Conservation (phyloP, 2,329 filamentous ascomycete species). For the Orbilia quercus region DNA sequence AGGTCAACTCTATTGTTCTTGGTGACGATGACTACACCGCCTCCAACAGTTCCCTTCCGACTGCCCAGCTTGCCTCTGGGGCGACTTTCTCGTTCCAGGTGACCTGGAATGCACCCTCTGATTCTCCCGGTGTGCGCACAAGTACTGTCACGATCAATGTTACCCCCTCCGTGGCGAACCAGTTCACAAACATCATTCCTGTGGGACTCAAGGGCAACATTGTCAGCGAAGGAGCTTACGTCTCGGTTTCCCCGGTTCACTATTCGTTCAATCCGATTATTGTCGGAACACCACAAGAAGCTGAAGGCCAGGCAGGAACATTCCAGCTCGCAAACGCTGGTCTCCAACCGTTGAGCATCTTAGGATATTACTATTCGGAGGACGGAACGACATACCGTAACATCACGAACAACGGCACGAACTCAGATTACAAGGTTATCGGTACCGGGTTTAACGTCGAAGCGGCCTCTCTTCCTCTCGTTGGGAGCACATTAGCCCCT, state of each 20-base stretch:
- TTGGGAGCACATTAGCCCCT: conserved; percentile 61
- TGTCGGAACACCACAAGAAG: conserved; percentile 61
- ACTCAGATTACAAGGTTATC: conserved; percentile 59
- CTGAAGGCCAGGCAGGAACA: conserved; percentile 61
- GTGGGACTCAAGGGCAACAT: conserved; percentile 63
- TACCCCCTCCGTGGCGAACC: conserved; percentile 62
- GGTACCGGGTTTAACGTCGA: conserved; percentile 61
- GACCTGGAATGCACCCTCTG: conserved; percentile 26
- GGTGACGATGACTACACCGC: conserved; percentile 63
- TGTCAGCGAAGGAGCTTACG: conserved; percentile 63
- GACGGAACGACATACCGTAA: conserved; percentile 61
- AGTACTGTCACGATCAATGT: conserved; percentile 62
- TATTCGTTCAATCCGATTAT: conserved; percentile 65
- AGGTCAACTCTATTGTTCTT: conserved; percentile 63
- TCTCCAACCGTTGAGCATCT: conserved; percentile 62
- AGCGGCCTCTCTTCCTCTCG: conserved; percentile 61
- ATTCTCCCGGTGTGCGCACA: conserved; percentile 57
- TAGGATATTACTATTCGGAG: conserved; percentile 62
- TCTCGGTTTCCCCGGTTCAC: conserved; percentile 63
- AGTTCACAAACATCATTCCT: conserved; percentile 63
- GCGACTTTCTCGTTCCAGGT: conserved; percentile 64
- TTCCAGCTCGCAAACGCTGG: conserved; percentile 64
- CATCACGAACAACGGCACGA: conserved; percentile 60
- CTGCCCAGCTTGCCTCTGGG: conserved; percentile 62
- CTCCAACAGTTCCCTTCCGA: conserved; percentile 63